Evolutionary conservation across 179 eudicot genomes (phyloP).

Genomic region (Beta corolliflora): DNA sequence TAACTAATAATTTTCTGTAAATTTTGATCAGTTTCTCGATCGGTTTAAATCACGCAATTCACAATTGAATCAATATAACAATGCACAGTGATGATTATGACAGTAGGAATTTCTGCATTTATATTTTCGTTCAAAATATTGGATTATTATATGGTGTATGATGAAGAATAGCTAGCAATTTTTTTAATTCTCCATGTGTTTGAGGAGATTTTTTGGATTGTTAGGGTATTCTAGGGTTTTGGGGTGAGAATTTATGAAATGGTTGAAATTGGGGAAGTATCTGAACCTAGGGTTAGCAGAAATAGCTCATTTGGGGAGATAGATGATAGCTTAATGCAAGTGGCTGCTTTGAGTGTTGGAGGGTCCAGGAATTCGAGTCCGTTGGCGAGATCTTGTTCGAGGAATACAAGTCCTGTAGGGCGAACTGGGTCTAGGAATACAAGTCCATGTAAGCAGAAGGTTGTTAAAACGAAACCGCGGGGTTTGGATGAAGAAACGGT

Average conservation of each 20-base stretch:
- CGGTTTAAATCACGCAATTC: background rate
- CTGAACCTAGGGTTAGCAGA: slow-evolving; percentile 37
- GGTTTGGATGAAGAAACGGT: slow-evolving; percentile 86
- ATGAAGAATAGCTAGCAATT: slow-evolving; percentile 1
- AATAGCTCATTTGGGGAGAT: slow-evolving; percentile 39
- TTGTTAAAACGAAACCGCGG: slow-evolving; percentile 78
- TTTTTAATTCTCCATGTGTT: background rate
- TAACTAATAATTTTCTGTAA: background rate
- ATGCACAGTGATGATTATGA: background rate
- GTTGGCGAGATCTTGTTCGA: slow-evolving; percentile 50
- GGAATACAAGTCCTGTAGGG: slow-evolving; percentile 43
- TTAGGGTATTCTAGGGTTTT: slow-evolving; percentile 12
- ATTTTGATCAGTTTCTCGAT: slow-evolving; percentile 2
- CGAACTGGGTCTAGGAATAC: slow-evolving; percentile 62
- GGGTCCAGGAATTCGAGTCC: slow-evolving; percentile 82
- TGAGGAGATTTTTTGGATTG: slow-evolving; percentile 19
- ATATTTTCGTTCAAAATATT: background rate
- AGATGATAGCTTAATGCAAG: slow-evolving; percentile 45
- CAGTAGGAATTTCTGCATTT: background rate
- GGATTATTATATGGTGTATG: background rate
- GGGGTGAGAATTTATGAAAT: slow-evolving; percentile 12
- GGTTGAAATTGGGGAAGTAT: slow-evolving; percentile 59
- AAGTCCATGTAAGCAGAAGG: slow-evolving; percentile 80
- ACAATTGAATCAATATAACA: background rate
- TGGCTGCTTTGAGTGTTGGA: slow-evolving; percentile 46